Conservation (phyloP, 495 filamentous ascomycete genomes). For the Daldinia childiae region DNA sequence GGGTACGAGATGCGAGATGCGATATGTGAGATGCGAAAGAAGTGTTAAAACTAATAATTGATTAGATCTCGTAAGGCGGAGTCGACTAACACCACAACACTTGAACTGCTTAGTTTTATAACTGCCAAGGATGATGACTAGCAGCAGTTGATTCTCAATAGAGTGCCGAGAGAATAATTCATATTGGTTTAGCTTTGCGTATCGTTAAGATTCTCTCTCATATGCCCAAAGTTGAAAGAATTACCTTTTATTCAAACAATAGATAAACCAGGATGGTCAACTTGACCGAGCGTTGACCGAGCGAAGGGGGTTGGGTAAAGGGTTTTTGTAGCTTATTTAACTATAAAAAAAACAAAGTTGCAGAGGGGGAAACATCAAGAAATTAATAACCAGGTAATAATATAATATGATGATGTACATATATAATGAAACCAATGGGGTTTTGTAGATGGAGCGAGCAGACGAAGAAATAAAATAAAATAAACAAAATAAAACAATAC, state of each 20-base stretch:
- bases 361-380: background rate
- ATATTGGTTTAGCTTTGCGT: background rate
- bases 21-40: background rate
- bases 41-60: slow-evolving; percentile 3
- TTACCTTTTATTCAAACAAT: background rate
- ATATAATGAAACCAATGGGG: background rate
- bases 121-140: slow-evolving; percentile 5
- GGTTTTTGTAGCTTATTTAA: slow-evolving; percentile 15
- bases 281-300: slow-evolving; percentile 16
- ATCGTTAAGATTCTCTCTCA: background rate
- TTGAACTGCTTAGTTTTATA: slow-evolving; percentile 11
- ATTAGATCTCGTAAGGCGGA: slow-evolving; percentile 14
- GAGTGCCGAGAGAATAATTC: too few species aligned
- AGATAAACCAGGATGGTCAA: background rate
- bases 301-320: slow-evolving; percentile 1
- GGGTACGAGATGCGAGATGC: slow-evolving; percentile 13
- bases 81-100: slow-evolving; percentile 12
- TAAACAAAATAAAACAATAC: slow-evolving; percentile 16
- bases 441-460: background rate
- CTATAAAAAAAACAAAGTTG: background rate
- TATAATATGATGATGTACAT: slow-evolving; percentile 14
- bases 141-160: background rate
- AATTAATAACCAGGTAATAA: slow-evolving; percentile 7
- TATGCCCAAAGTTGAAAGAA: background rate
- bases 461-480: slow-evolving; percentile 3